A percentile compares a stretch with the other conserved stretches of the same genome.
Conservation (phyloP, 2,329 filamentous ascomycete genomes). For the Beauveria scarabaeidicola region DNA sequence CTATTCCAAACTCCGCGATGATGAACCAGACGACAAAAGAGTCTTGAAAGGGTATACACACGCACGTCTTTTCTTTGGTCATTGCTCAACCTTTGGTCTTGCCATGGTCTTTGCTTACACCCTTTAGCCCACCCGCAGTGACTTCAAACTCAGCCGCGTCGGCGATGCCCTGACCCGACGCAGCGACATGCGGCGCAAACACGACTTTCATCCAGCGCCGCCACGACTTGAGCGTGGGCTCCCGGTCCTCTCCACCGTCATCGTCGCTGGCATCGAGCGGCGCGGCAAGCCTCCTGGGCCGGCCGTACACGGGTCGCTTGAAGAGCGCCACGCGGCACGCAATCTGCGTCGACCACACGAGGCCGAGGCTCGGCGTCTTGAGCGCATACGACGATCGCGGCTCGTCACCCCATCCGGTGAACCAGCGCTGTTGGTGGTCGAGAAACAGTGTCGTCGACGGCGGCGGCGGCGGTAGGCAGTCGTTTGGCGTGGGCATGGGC, state of each 20-base stretch:
- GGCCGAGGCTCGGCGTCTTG: slow-evolving; percentile 80
- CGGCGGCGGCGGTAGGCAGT: slow-evolving; percentile 23
- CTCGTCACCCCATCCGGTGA: slow-evolving; percentile 88
- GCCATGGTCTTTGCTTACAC: slow-evolving; percentile 8
- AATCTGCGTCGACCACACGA: slow-evolving; percentile 88
- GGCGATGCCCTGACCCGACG: slow-evolving; percentile 38
- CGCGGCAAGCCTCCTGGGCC: slow-evolving; percentile 27
- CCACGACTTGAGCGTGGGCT: slow-evolving; percentile 49
- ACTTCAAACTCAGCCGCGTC: slow-evolving; percentile 67
- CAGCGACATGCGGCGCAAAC: slow-evolving; percentile 68
- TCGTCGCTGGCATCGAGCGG: slow-evolving; percentile 25
- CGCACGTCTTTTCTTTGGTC: not conserved
- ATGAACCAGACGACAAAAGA: not conserved
- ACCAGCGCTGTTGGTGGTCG: slow-evolving; percentile 88
- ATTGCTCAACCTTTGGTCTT: not conserved
- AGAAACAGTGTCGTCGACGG: slow-evolving; percentile 54
- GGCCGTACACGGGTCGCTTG: slow-evolving; percentile 53
- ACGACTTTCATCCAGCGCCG: slow-evolving; percentile 79
- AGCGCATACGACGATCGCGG: slow-evolving; percentile 36
- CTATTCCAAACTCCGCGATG: not conserved
- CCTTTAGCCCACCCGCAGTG: slow-evolving; percentile 52
- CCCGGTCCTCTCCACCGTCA: slow-evolving; percentile 34
- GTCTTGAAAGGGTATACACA: not conserved
- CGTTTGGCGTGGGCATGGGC: slow-evolving; percentile 24
- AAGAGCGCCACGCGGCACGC: slow-evolving; percentile 73